Conservation (phyloP, 2,329 filamentous ascomycete genomes). For the Ascochyta rabiei region DNA sequence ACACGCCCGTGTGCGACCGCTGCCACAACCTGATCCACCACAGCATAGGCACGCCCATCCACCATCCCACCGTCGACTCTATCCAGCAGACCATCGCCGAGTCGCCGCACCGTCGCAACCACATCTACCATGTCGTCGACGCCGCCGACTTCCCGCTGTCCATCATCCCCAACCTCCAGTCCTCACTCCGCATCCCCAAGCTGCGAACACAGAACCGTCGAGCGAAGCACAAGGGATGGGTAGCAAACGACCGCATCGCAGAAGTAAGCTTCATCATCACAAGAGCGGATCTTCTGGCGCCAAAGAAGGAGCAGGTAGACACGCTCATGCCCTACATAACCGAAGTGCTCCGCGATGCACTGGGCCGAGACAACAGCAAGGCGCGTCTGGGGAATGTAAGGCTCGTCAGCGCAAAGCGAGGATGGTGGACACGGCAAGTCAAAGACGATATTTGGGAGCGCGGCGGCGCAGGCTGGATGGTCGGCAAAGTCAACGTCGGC, state of each 20-base stretch:
- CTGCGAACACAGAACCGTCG: constrained; percentile 82
- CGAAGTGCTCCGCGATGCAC: constrained; percentile 74
- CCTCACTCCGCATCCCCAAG: constrained; percentile 72
- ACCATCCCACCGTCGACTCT: constrained; percentile 79
- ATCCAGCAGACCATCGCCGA: constrained; percentile 84
- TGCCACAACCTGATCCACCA: constrained; percentile 86
- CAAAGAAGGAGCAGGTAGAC: constrained; percentile 83
- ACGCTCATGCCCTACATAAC: constrained; percentile 83
- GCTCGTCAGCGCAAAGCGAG: constrained; percentile 82
- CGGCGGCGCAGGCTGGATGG: constrained; percentile 90
- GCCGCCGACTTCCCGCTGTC: constrained; percentile 98
- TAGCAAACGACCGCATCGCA: constrained; percentile 66
- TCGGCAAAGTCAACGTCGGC: constrained; percentile 97
- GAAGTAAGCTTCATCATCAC: constrained; percentile 93
- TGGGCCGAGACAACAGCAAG: constrained; percentile 70
- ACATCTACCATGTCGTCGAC: constrained; percentile 94
- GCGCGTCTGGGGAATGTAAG: constrained; percentile 86
- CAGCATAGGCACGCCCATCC: constrained; percentile 71
- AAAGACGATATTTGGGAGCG: constrained; percentile 85
- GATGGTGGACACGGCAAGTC: constrained; percentile 89
- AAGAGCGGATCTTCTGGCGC: constrained; percentile 82
- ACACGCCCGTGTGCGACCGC: constrained; percentile 76
- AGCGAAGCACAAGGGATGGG: constrained; percentile 69
- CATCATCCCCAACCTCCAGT: constrained; percentile 76
- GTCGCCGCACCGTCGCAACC: constrained; percentile 87